These are phyloP conservation scores for Wickerhamomyces pijperi DNA, from an alignment of 805 yeast genomes.

Conservation along the genomic window DNA sequence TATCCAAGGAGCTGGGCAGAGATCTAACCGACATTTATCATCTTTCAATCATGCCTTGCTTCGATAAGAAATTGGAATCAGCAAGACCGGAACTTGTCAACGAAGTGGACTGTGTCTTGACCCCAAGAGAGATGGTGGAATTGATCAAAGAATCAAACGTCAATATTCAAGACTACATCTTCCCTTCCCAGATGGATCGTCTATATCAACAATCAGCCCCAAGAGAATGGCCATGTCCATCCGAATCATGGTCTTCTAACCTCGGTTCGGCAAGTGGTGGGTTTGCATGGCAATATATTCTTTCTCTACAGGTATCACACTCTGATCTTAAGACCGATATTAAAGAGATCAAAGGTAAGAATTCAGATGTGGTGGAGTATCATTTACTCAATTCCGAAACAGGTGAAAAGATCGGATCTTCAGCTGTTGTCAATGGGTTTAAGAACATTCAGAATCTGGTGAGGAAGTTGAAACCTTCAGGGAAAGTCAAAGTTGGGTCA, in stretches of 20 bases:
- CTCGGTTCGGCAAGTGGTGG: constrained; percentile 86
- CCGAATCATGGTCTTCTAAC: constrained; percentile 60
- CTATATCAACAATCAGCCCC: constrained; percentile 37
- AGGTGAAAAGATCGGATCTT: constrained; percentile 33
- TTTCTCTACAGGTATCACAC: constrained; percentile 22
- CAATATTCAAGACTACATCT: constrained; percentile 21
- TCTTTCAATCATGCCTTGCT: constrained; percentile 89
- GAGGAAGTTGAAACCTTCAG: constrained; percentile 41
- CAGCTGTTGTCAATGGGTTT: constrained; percentile 80
- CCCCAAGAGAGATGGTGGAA: constrained; percentile 78
- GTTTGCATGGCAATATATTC: constrained; percentile 61
- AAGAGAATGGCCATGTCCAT: constrained; percentile 44
- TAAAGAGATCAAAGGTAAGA: constrained; percentile 48
- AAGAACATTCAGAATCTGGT: constrained; percentile 90
- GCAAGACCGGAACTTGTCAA: constrained; percentile 57
- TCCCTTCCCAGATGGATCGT: constrained; percentile 8
- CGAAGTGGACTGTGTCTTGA: constrained; percentile 91
- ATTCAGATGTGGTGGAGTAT: constrained; percentile 60
- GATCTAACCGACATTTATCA: constrained; percentile 47
- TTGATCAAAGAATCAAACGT: constrained; percentile 46
- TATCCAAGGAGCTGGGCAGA: constrained; percentile 23
- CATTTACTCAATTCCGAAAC: constrained; percentile 32
- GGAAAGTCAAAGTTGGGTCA: constrained; percentile 16
- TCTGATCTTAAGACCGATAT: constrained; percentile 18
- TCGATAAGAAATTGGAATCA: constrained; percentile 92